These are phyloP conservation scores for Penicillium ochrochloron DNA, from an alignment of 495 filamentous ascomycete species.

Conservation along the genomic window DNA sequence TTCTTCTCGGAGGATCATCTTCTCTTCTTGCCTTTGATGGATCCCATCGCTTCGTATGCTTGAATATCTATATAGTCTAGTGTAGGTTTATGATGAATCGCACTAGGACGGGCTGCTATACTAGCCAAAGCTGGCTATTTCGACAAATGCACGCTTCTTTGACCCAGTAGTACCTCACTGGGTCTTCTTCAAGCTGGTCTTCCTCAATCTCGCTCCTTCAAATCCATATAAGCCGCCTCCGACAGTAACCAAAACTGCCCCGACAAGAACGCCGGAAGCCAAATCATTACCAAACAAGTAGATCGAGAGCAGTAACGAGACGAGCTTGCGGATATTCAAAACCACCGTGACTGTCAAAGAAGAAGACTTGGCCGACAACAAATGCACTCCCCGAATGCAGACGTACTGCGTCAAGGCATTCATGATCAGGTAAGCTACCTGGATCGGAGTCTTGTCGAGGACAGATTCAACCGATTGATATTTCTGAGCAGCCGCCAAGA, in stretches of 20 bases:
- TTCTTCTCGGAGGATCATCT: constrained; percentile 6
- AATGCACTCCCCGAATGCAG: constrained; percentile 93
- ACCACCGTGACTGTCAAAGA: constrained; percentile 96
- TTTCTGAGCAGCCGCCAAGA: constrained; percentile 19
- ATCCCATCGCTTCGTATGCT: constrained; percentile 5
- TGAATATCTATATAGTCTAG: constrained; percentile 5
- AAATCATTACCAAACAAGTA: constrained; percentile 89
- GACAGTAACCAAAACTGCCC: constrained; percentile 82
- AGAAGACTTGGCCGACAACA: constrained; percentile 80
- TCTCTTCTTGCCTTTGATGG: neutral
- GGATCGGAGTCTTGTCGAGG: constrained; percentile 62
- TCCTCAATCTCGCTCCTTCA: constrained; percentile 59
- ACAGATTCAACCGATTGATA: constrained; percentile 21
- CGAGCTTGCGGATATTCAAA: constrained; percentile 92
- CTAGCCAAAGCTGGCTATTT: neutral
- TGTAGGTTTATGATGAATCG: neutral
- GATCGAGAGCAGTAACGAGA: constrained; percentile 86
- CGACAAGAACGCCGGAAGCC: constrained; percentile 72
- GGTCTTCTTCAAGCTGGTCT: constrained; percentile 27
- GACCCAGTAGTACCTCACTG: constrained; percentile 16
- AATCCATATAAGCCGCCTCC: constrained; percentile 88
- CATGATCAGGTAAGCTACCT: constrained; percentile 70
- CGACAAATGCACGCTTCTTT: neutral
- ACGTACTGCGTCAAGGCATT: constrained; percentile 93
- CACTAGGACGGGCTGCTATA: neutral